Conservation (phyloP, 257 asterid genomes). For the Jaltomata sinuosa region DNA sequence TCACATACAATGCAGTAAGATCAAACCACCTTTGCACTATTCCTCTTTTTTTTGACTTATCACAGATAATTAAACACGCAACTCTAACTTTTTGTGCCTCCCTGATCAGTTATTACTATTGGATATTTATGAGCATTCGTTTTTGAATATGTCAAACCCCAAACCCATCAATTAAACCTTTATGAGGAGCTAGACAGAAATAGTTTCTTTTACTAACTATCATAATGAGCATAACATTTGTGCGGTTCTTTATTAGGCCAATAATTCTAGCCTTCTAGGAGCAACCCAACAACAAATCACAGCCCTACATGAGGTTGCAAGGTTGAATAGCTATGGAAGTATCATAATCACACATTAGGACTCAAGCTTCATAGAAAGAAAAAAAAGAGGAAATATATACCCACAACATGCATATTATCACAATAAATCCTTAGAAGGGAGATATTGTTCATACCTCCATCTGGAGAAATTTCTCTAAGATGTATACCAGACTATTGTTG, state of each 20-base stretch:
- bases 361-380: neutral
- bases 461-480: constrained; percentile 87
- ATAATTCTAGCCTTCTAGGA: constrained; percentile 98
- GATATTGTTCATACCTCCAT: constrained; percentile 47
- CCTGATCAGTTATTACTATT: neutral
- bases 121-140: neutral
- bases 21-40: neutral
- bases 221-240: constrained; percentile 96
- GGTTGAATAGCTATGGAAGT: constrained; percentile 71
- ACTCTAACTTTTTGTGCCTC: neutral
- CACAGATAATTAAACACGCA: neutral
- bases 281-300: constrained; percentile 98
- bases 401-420: neutral
- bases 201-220: no score
- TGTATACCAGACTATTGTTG: constrained; percentile 81
- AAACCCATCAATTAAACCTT: no score
- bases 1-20: neutral
- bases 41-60: neutral
- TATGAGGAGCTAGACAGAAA: no score
- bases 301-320: constrained; percentile 79
- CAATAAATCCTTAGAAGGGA: neutral
- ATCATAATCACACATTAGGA: constrained; percentile 20
- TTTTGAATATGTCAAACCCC: no score
- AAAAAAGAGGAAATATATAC: neutral
- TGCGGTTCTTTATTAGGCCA: constrained; percentile 79